A percentile compares a stretch with the other conserved stretches of the same genome.
Conservation (phyloP, 331 rosid genomes). For the Pyracantha coccinea region DNA sequence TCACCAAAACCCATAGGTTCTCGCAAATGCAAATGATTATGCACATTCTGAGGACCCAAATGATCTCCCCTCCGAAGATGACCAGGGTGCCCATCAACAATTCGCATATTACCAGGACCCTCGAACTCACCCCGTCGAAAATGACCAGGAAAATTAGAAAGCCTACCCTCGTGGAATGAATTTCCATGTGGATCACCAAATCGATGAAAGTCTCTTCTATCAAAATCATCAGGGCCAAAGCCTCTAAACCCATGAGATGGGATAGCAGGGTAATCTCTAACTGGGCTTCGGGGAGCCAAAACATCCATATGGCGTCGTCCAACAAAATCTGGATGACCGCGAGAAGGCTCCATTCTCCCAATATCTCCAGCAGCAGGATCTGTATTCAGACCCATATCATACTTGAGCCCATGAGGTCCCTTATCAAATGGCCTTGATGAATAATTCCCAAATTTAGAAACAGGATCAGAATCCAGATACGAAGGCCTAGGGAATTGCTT, state of each 20-base stretch:
- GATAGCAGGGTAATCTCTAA: constrained; percentile 51
- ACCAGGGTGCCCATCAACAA: constrained; percentile 51
- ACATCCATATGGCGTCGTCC: constrained; percentile 58
- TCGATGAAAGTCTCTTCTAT: constrained; percentile 54
- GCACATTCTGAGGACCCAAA: constrained; percentile 56
- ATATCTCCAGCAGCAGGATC: constrained; percentile 33
- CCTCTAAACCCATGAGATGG: constrained; percentile 51
- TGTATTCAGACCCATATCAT: constrained; percentile 25
- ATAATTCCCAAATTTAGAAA: constrained; percentile 38
- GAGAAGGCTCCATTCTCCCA: constrained; percentile 39
- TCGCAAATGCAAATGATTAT: constrained; percentile 49
- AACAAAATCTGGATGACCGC: constrained; percentile 38
- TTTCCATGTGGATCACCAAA: constrained; percentile 54
- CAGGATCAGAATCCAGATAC: constrained; percentile 43
- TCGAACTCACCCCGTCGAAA: constrained; percentile 71
- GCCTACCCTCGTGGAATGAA: constrained; percentile 57
- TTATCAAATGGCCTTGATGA: constrained; percentile 45
- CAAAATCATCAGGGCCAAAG: constrained; percentile 54
- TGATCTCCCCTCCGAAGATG: constrained; percentile 51
- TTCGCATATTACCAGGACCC: constrained; percentile 53
- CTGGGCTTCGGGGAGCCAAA: constrained; percentile 57
- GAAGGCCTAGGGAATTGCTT: constrained; percentile 56
- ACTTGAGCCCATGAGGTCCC: constrained; percentile 27
- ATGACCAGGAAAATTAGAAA: constrained; percentile 51
- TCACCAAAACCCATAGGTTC: constrained; percentile 68